Percentiles rank a stretch among this genome's conserved stretches.
Conservation (phyloP, 495 filamentous ascomycete species). For the Xylaria intraflava region DNA sequence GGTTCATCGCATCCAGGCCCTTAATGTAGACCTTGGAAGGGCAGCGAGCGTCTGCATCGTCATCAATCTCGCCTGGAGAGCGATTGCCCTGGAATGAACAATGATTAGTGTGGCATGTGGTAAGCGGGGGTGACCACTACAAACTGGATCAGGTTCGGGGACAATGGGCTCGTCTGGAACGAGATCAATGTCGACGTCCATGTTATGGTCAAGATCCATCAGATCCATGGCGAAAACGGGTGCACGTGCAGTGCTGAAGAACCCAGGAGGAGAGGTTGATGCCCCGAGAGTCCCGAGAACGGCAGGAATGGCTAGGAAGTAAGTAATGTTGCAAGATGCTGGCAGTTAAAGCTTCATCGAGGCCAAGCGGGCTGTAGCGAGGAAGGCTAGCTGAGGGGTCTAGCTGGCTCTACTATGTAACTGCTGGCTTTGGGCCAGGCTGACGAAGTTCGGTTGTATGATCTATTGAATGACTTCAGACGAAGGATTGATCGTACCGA, state of each 20-base stretch:
- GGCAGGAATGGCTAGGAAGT: not conserved
- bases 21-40: slow-evolving; percentile 70
- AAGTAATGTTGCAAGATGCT: not conserved
- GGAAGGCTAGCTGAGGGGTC: not conserved
- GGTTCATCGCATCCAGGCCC: slow-evolving; percentile 76
- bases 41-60: slow-evolving; percentile 23
- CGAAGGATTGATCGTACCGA: too few species aligned
- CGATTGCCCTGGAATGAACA: slow-evolving; percentile 29
- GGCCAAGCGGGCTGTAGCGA: not conserved
- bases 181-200: slow-evolving; percentile 56
- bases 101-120: slow-evolving; percentile 5
- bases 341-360: not conserved
- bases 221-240: slow-evolving; percentile 20
- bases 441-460: too few species aligned
- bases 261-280: not conserved
- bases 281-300: too few species aligned
- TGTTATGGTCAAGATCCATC: slow-evolving; percentile 78
- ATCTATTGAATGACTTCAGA: too few species aligned
- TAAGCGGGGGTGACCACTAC: not conserved
- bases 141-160: slow-evolving; percentile 38
- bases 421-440: too few species aligned
- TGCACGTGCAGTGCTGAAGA: not conserved
- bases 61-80: slow-evolving; percentile 26
- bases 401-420: too few species aligned
- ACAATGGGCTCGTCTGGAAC: slow-evolving; percentile 34